A percentile compares a stretch with the other conserved stretches of the same genome.
Conservation (phyloP, 2,329 filamentous ascomycete species). For the Pseudogymnoascus sp. region DNA sequence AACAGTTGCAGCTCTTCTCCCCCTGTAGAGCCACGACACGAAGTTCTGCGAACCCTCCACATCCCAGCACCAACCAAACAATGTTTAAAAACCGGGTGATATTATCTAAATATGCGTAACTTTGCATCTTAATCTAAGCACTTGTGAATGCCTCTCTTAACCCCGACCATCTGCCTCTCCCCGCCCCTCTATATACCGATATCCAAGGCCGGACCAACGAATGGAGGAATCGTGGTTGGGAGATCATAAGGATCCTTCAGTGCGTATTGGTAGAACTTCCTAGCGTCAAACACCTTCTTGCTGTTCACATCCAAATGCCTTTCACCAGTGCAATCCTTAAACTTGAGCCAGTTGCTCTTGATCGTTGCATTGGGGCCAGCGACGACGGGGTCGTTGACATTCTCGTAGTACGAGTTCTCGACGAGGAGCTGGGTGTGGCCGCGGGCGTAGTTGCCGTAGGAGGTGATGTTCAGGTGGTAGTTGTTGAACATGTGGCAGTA, state of each 20-base stretch:
- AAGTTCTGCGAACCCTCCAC: background rate
- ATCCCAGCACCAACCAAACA: background rate
- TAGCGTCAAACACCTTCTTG: slow-evolving; percentile 18
- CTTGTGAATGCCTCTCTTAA: background rate
- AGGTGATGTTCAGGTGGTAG: slow-evolving; percentile 21
- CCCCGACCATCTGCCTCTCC: background rate
- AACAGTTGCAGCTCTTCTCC: background rate
- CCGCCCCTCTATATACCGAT: slow-evolving; percentile 10
- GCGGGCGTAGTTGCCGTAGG: slow-evolving; percentile 22
- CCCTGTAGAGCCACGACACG: background rate
- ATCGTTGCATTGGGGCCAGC: slow-evolving; percentile 18
- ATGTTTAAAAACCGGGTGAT: background rate
- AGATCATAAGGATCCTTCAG: slow-evolving; percentile 18
- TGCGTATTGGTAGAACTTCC: slow-evolving; percentile 19
- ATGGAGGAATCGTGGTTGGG: slow-evolving; percentile 15
- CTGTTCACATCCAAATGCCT: slow-evolving; percentile 15
- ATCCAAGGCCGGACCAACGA: slow-evolving; percentile 14
- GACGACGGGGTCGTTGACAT: slow-evolving; percentile 19
- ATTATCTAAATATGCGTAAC: background rate
- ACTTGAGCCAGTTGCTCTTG: slow-evolving; percentile 17
- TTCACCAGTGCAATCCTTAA: slow-evolving; percentile 18
- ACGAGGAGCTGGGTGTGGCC: slow-evolving; percentile 19
- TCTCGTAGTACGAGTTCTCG: slow-evolving; percentile 21
- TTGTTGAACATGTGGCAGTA: slow-evolving; percentile 21
- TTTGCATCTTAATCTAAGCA: background rate